Evolutionary conservation across 768 basidiomycete species (phyloP).

Genomic region (Kwoniella shandongensis): DNA sequence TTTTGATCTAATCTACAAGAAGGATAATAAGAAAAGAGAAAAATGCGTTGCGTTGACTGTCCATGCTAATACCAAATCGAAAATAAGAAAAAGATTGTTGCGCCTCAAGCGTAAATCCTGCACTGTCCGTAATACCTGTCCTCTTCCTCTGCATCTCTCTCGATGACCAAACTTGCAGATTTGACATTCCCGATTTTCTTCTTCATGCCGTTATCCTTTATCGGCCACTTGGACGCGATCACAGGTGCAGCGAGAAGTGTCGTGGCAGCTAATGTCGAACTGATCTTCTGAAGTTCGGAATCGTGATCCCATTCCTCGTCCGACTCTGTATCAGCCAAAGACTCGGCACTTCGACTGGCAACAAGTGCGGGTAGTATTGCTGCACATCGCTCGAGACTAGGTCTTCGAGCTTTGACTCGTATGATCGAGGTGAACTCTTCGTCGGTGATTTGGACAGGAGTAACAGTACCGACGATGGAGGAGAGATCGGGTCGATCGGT

Average conservation of each 20-base stretch:
- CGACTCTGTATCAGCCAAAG: neutral
- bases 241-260: slow-evolving; percentile 12
- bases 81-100: too few relatives aligned
- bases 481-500: neutral
- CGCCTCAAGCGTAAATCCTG: slow-evolving; percentile 5
- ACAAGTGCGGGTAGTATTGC: slow-evolving; percentile 1
- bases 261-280: slow-evolving; percentile 1
- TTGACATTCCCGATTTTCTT: neutral
- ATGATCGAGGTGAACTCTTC: neutral
- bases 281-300: slow-evolving; percentile 1
- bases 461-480: neutral
- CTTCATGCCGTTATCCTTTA: neutral
- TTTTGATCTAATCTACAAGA: neutral
- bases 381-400: slow-evolving; percentile 2
- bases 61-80: neutral
- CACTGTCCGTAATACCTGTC: slow-evolving; percentile 4
- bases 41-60: neutral
- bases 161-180: neutral
- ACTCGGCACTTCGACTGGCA: neutral
- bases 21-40: neutral
- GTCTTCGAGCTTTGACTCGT: slow-evolving; percentile 1
- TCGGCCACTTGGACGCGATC: slow-evolving; percentile 2
- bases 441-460: neutral
- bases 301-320: slow-evolving; percentile 19
- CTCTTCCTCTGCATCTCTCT: slow-evolving; percentile 4